A percentile compares a stretch with the other conserved stretches of the same genome.
phyloP scores from a whole-genome alignment of 179 eudicot species.

The Patellifolia procumbens region DNA sequence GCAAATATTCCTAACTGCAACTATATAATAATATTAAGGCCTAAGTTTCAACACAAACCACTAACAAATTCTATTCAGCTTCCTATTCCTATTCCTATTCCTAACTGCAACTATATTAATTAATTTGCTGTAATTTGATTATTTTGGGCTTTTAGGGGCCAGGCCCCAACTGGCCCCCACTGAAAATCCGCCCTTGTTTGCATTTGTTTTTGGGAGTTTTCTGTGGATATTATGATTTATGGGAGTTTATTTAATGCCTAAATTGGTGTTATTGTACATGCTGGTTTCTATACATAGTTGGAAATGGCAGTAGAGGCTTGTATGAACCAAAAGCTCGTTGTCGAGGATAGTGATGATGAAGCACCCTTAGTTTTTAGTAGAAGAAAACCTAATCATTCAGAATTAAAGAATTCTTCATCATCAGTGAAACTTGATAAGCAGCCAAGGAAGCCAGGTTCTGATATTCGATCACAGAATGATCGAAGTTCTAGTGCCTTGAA shows the following conservation, averaged over 20 bases:
- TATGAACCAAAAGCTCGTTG: slow-evolving; percentile 33
- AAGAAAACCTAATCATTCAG: slow-evolving; percentile 51
- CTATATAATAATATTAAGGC: too few relatives aligned
- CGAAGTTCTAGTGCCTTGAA: slow-evolving; percentile 41
- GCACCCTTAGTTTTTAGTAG: slow-evolving; percentile 76
- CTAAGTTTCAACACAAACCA: too few relatives aligned
- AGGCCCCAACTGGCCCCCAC: too few relatives aligned
- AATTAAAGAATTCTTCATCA: slow-evolving; percentile 42
- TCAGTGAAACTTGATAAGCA: slow-evolving; percentile 52
- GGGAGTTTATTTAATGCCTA: slow-evolving; percentile 12
- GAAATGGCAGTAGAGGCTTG: slow-evolving; percentile 48
- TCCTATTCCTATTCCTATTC: too few relatives aligned
- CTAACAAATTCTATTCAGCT: too few relatives aligned
- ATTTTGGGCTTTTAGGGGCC: too few relatives aligned
- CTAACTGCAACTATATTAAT: too few relatives aligned
- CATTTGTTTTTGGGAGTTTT: background rate
- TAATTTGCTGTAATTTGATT: too few relatives aligned
- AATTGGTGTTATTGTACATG: slow-evolving; percentile 27
- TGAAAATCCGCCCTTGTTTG: too few relatives aligned
- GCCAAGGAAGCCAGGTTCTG: slow-evolving; percentile 45
- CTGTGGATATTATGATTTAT: background rate
- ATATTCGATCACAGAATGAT: slow-evolving; percentile 43
- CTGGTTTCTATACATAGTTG: slow-evolving; percentile 33
- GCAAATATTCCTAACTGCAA: too few relatives aligned
- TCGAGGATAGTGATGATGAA: slow-evolving; percentile 57